phyloP scores from a whole-genome alignment of 73 alveolate species.

The Paramecium octaurelia region DNA sequence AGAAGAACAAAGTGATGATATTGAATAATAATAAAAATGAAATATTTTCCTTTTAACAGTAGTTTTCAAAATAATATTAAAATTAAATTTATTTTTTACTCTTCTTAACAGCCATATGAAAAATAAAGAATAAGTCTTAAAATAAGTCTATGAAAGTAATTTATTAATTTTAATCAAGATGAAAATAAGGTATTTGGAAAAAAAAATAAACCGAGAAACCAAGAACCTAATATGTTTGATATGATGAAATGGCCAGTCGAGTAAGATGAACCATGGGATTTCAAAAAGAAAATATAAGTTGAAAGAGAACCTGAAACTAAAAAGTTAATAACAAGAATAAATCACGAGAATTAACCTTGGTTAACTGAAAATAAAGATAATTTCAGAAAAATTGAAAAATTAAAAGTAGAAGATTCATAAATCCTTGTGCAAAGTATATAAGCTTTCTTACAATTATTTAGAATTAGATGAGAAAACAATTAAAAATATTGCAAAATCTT shows the following conservation, averaged over 20 bases:
- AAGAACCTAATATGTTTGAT: constrained; percentile 43
- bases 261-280: constrained; percentile 53
- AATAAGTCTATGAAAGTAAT: constrained; percentile 46
- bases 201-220: constrained; percentile 33
- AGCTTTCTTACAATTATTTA: not conserved
- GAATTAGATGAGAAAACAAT: constrained; percentile 30
- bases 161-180: not conserved
- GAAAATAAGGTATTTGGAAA: constrained; percentile 11
- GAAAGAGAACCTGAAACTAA: constrained; percentile 42
- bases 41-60: not conserved
- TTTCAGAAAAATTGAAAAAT: constrained; percentile 47
- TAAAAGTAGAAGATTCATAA: not conserved
- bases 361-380: constrained; percentile 34
- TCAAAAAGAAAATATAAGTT: constrained; percentile 25
- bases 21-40: not conserved
- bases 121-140: constrained; percentile 21
- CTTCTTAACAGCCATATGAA: constrained; percentile 46
- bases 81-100: not conserved
- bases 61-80: not conserved
- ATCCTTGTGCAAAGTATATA: not conserved
- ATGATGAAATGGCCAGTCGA: not conserved
- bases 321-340: not conserved
- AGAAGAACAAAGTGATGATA: not conserved
- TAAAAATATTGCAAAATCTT: not conserved
- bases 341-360: constrained; percentile 29